Evolutionary conservation across 176 grass and related monocot species (phyloP).

Genomic region (Avena eriantha): DNA sequence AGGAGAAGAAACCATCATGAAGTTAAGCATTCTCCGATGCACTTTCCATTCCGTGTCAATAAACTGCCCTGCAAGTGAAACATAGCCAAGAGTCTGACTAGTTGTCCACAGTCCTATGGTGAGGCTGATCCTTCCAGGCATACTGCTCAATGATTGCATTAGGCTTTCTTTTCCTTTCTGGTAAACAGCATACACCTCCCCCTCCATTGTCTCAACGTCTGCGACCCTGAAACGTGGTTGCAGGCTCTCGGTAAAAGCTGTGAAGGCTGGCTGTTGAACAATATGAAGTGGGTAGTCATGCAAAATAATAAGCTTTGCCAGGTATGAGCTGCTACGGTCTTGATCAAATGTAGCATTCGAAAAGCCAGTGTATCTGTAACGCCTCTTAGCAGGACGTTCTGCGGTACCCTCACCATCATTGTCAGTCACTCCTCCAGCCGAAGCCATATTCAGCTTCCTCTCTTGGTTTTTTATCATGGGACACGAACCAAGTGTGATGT

Average conservation of each 20-base stretch:
- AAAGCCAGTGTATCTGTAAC: constrained; percentile 75
- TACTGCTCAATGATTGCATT: constrained; percentile 58
- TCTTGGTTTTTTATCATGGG: constrained; percentile 76
- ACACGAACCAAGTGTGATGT: constrained; percentile 82
- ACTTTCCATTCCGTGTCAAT: constrained; percentile 74
- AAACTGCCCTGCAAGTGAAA: constrained; percentile 75
- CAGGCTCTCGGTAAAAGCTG: constrained; percentile 64
- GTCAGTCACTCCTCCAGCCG: constrained; percentile 46
- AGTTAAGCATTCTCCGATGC: constrained; percentile 82
- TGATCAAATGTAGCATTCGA: constrained; percentile 87
- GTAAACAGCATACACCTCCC: constrained; percentile 71
- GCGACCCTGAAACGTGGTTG: constrained; percentile 75
- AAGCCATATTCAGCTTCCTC: constrained; percentile 40
- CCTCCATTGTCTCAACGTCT: constrained; percentile 71
- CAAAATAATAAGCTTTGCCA: constrained; percentile 85
- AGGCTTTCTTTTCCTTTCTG: constrained; percentile 73
- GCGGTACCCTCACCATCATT: constrained; percentile 55
- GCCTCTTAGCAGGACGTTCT: constrained; percentile 65
- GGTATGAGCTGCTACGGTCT: constrained; percentile 62
- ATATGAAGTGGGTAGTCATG: constrained; percentile 92
- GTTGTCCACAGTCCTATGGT: constrained; percentile 82
- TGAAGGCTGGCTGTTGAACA: constrained; percentile 76
- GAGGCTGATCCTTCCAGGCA: constrained; percentile 79
- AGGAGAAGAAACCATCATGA: constrained; percentile 96
- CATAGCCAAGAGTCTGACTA: constrained; percentile 86